Conservation (phyloP, 768 basidiomycete genomes). For the Dendrothele bispora region DNA sequence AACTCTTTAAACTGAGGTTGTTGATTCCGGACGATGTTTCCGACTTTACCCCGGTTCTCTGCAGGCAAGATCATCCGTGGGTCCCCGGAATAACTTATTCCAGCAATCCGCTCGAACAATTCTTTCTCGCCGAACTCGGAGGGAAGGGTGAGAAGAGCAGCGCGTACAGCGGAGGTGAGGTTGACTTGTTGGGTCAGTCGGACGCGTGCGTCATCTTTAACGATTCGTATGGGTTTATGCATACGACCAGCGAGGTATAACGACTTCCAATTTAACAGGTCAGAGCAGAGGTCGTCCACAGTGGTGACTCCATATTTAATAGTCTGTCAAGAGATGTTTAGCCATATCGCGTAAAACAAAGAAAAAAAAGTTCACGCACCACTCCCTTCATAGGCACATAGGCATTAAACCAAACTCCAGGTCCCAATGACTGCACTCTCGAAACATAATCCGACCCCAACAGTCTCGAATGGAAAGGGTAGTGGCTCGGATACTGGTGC, state of each 20-base stretch:
- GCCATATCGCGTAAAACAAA: neutral
- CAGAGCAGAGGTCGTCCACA: conserved; percentile 83
- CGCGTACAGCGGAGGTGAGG: conserved; percentile 84
- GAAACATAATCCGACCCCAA: conserved; percentile 85
- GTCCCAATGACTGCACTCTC: conserved; percentile 68
- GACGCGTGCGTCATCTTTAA: conserved; percentile 90
- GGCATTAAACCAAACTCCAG: conserved; percentile 97
- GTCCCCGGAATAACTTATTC: conserved; percentile 86
- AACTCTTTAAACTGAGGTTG: conserved; percentile 82
- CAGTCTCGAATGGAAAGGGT: conserved; percentile 83
- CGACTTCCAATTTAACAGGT: conserved; percentile 89
- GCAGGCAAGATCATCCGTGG: conserved; percentile 92
- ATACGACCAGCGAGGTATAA: conserved; percentile 94
- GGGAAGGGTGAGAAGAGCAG: conserved; percentile 87
- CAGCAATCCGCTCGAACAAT: conserved; percentile 84
- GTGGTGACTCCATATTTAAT: conserved; percentile 98
- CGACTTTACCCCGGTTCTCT: conserved; percentile 94
- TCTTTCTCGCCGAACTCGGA: conserved; percentile 77
- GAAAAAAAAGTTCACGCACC: conserved; percentile 48
- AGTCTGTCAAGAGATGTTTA: conserved; percentile 43
- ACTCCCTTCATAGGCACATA: conserved; percentile 82
- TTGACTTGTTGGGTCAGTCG: conserved; percentile 93
- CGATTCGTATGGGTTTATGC: conserved; percentile 95
- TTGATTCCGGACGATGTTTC: conserved; percentile 87
- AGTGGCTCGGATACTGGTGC: conserved; percentile 88